Base-by-base conservation (phyloP, 495 filamentous ascomycete species). In the Xylaria scruposa region DNA sequence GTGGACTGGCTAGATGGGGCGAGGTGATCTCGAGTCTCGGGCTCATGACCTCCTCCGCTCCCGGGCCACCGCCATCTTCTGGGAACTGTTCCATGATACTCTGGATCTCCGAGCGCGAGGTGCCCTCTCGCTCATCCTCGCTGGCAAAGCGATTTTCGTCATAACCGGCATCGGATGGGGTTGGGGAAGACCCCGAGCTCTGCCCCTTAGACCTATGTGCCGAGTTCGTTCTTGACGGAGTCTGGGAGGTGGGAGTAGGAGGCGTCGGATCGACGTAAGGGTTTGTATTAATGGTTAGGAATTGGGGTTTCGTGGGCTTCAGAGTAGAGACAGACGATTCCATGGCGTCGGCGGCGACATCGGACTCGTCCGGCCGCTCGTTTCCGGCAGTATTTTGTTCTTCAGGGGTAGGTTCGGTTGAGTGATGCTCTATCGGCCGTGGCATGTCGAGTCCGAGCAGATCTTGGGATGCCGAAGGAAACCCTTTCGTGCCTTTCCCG, bases 71-170 rank as follows among this genome's bases (percentile, higher is more conserved):
- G 2, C 88, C 87, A 24, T 88, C 88, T 74, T 91, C 90, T 74
- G 89, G 89, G 67, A 94, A 94, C 76, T 90, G 91, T 72, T 94
- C 94, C 91, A 99, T 97, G 72, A 99, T 98, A 76, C 87, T 97
- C 81, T 98, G 93, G 62, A 99, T 98, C 78, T 98, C 96, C 1
- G 91, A 90, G 66, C 90, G 90, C 4, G 93, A 94, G 36, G 87
- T 88, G n/a, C 87, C 88, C 63, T 91, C 89, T 42, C 85, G 85
- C 65, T 88, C 84, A 71, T 88, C 86, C 71, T 87, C 85, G 66
- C 87, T 90, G 62, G 77, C 66, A 65, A 81, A 84, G 68, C 79
- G 81, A 77, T 81, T 87, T 71, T 83, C 85, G 72, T 85, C 89
- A 77, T 82, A 87, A 21, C 83, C 87, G 33, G 83, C 83, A 42